Conservation (phyloP, 2,329 filamentous ascomycete genomes). For the Allantophomopsis lycopodina region DNA sequence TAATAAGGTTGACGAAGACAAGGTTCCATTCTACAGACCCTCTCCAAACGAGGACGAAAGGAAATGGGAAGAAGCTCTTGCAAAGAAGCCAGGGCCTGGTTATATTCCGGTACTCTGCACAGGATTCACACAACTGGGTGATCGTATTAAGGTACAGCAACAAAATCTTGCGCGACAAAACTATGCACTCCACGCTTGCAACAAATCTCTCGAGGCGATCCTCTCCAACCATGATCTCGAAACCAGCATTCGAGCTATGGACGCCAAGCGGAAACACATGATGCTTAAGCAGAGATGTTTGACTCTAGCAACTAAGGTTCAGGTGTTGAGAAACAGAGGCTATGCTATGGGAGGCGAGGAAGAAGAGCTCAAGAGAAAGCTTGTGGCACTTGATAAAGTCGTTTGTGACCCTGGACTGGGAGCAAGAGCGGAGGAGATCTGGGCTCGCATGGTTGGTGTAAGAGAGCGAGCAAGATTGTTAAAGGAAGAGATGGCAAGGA, state of each 20-base stretch:
- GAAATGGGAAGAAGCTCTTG: constrained; percentile 74
- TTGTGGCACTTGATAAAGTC: constrained; percentile 53
- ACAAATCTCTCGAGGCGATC: constrained; percentile 57
- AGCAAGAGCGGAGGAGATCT: constrained; percentile 71
- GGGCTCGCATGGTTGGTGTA: constrained; percentile 67
- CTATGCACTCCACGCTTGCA: constrained; percentile 64
- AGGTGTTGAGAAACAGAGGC: constrained; percentile 67
- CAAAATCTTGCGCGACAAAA: constrained; percentile 57
- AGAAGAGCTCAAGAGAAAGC: constrained; percentile 61
- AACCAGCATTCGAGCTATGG: constrained; percentile 59
- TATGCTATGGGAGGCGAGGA: constrained; percentile 71
- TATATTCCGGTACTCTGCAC: constrained; percentile 66
- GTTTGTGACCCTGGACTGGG: constrained; percentile 63
- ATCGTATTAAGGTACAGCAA: constrained; percentile 60
- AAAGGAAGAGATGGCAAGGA: constrained; percentile 60
- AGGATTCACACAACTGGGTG: constrained; percentile 59
- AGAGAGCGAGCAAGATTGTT: constrained; percentile 60
- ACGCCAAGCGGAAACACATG: constrained; percentile 59
- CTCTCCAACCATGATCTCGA: constrained; percentile 66
- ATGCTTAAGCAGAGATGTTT: constrained; percentile 61
- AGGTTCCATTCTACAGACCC: constrained; percentile 65
- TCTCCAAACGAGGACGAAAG: constrained; percentile 56
- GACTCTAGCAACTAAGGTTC: constrained; percentile 63
- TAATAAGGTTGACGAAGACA: constrained; percentile 64
- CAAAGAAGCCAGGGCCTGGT: constrained; percentile 62